Conservation (phyloP, 2,329 filamentous ascomycete species). For the Botrytis porri region DNA sequence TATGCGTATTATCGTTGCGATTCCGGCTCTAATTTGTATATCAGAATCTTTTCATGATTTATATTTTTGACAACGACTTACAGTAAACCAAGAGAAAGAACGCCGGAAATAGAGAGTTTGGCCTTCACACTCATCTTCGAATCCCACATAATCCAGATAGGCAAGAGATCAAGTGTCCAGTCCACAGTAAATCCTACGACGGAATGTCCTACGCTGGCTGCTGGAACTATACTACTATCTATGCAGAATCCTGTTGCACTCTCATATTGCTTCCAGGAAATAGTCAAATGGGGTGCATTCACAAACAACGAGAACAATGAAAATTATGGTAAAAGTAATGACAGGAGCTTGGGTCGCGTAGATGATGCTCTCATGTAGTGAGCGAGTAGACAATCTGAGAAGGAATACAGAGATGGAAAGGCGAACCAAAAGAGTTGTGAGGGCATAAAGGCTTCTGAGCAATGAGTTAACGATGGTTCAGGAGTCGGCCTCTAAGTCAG, state of each 20-base stretch:
- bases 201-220: conserved; percentile 52
- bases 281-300: conserved; percentile 51
- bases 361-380: conserved; percentile 46
- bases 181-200: conserved; percentile 45
- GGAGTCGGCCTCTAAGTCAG: not conserved
- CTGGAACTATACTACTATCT: conserved; percentile 46
- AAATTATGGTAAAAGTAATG: conserved; percentile 45
- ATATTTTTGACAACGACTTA: conserved; percentile 18
- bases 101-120: conserved; percentile 50
- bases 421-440: conserved; percentile 35
- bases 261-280: conserved; percentile 46
- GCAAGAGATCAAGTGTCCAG: conserved; percentile 51
- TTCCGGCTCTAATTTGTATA: conserved; percentile 26
- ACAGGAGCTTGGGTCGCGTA: conserved; percentile 47
- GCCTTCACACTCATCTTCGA: conserved; percentile 52
- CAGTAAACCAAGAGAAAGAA: conserved; percentile 57
- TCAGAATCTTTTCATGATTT: conserved; percentile 4
- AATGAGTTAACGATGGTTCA: not conserved
- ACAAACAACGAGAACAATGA: conserved; percentile 50
- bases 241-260: conserved; percentile 39
- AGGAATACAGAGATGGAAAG: conserved; percentile 53
- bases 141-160: conserved; percentile 52
- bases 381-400: conserved; percentile 48
- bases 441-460: not conserved
- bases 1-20: conserved; percentile 30